These are phyloP conservation scores for Crithidia thermophila DNA, from an alignment of 208 protist genomes.

Conservation along the genomic window DNA sequence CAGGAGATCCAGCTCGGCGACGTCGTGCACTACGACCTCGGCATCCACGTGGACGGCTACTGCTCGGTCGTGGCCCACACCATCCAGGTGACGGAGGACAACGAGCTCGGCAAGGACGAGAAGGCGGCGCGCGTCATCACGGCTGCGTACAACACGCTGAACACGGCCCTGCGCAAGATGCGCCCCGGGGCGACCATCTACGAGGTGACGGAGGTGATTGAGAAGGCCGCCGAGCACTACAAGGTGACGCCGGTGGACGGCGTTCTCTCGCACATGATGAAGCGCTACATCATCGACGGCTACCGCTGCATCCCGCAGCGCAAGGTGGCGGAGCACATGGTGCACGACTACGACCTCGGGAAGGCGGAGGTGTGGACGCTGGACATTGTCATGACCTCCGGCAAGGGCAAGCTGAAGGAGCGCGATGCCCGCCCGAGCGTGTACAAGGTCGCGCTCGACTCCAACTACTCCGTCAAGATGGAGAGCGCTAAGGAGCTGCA, in stretches of 20 bases:
- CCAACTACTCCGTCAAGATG: constrained; percentile 97
- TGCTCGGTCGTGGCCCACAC: constrained; percentile 97
- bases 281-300: constrained; percentile 98
- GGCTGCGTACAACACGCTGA: constrained; percentile 95
- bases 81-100: constrained; percentile 90
- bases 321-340: constrained; percentile 91
- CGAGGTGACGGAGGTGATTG: constrained; percentile 95
- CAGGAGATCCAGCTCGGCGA: constrained; percentile 92
- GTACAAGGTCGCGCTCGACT: constrained; percentile 96
- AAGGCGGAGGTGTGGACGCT: constrained; percentile 93
- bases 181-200: constrained; percentile 84
- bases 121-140: constrained; percentile 94
- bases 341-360: constrained; percentile 94
- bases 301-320: constrained; percentile 96
- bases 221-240: constrained; percentile 95
- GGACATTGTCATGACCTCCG: constrained; percentile 89
- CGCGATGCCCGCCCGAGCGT: constrained; percentile 87
- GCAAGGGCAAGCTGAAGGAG: constrained; percentile 93
- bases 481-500: constrained; percentile 96
- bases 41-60: constrained; percentile 98
- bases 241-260: constrained; percentile 95
- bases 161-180: constrained; percentile 92
- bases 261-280: constrained; percentile 98
- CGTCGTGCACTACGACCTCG: constrained; percentile 99
- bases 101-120: constrained; percentile 81